Evolutionary conservation across 345 rosid genomes (phyloP).

Genomic region (Sisymbrium altissimum): DNA sequence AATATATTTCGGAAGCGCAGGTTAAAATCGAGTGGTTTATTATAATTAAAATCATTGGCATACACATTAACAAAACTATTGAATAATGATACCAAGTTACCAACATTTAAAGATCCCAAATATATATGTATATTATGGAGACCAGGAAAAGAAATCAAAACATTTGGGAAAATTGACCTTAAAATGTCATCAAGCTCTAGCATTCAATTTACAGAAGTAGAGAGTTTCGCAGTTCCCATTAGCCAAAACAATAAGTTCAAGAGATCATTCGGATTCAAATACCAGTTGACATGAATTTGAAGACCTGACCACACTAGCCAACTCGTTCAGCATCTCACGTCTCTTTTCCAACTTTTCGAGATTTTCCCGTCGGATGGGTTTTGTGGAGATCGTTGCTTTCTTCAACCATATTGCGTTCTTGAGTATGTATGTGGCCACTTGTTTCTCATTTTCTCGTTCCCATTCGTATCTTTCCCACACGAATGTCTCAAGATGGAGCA

Average conservation of each 20-base stretch:
- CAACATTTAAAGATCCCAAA: too few species aligned
- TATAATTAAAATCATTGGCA: too few species aligned
- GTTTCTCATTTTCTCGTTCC: neutral
- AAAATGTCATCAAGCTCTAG: too few species aligned
- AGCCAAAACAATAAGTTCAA: neutral
- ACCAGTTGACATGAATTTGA: neutral
- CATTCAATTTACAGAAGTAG: neutral
- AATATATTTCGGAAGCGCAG: too few species aligned
- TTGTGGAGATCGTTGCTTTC: neutral
- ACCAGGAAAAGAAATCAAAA: too few species aligned
- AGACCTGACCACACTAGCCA: neutral
- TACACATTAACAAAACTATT: too few species aligned
- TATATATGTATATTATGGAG: too few species aligned
- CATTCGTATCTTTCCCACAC: neutral
- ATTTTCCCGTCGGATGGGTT: neutral
- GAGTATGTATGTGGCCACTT: conserved; percentile 9
- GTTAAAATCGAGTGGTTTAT: too few species aligned
- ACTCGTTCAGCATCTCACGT: neutral
- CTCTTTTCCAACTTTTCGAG: neutral
- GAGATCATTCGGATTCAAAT: neutral
- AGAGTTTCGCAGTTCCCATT: neutral
- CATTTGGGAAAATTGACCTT: too few species aligned
- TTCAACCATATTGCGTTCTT: neutral
- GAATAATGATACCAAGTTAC: too few species aligned
- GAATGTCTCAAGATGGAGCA: neutral